Conservation (phyloP, 371 early-diverging fungal genomes). For the Dinochytrium kinnereticum region DNA sequence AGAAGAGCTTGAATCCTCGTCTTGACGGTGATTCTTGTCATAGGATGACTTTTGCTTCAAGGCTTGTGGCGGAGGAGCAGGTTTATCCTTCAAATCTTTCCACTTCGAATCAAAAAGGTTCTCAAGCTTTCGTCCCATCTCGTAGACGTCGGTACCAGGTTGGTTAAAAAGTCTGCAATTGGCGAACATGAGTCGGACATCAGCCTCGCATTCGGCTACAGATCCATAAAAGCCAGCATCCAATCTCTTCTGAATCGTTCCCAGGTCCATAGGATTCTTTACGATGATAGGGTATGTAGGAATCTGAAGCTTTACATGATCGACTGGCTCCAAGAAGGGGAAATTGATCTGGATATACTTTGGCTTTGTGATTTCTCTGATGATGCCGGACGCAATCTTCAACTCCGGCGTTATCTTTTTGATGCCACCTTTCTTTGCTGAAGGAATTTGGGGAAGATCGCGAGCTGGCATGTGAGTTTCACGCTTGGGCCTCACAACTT, state of each 20-base stretch:
- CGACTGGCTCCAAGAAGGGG: slow-evolving; percentile 90
- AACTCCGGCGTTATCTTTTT: slow-evolving; percentile 37
- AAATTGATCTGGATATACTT: slow-evolving; percentile 41
- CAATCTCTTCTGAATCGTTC: slow-evolving; percentile 89
- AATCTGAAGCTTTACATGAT: slow-evolving; percentile 86
- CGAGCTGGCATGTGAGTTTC: slow-evolving; percentile 40
- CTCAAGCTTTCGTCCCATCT: slow-evolving; percentile 81
- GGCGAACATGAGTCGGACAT: slow-evolving; percentile 85
- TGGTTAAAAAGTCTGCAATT: slow-evolving; percentile 97
- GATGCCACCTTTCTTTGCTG: slow-evolving; percentile 1
- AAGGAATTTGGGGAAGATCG: slow-evolving; percentile 1
- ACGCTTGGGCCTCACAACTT: slow-evolving; percentile 40
- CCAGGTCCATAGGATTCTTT: slow-evolving; percentile 98
- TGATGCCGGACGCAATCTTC: slow-evolving; percentile 67
- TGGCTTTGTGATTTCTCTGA: slow-evolving; percentile 81
- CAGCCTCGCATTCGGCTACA: slow-evolving; percentile 80
- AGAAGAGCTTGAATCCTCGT: slow-evolving; percentile 40
- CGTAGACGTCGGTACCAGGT: slow-evolving; percentile 84
- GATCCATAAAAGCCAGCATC: slow-evolving; percentile 74
- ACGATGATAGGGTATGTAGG: slow-evolving; percentile 94
- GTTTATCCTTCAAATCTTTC: slow-evolving; percentile 45
- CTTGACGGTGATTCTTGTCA: slow-evolving; percentile 7
- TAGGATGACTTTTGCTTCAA: slow-evolving; percentile 12
- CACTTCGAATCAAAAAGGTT: slow-evolving; percentile 85
- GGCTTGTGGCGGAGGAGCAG: slow-evolving; percentile 1